Conservation (phyloP, 345 rosid genomes). For the Physaria fendleri region DNA sequence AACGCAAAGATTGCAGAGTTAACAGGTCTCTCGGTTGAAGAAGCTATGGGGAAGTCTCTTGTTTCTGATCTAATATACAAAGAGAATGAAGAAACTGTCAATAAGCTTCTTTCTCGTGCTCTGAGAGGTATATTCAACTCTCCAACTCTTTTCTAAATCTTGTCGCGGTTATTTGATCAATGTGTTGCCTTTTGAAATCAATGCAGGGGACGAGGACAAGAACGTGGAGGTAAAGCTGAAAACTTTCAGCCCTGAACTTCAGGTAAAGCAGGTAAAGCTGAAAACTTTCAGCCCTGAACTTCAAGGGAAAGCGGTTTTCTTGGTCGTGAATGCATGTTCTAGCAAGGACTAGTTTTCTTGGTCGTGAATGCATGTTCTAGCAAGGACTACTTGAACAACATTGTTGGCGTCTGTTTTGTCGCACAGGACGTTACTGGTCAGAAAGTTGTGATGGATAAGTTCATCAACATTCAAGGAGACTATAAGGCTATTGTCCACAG, state of each 20-base stretch:
- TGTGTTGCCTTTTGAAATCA: not conserved
- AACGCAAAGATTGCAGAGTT: constrained; percentile 88
- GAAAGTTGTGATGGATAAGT: constrained; percentile 93
- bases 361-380: constrained; percentile 94
- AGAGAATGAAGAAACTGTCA: constrained; percentile 71
- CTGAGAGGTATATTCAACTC: constrained; percentile 54
- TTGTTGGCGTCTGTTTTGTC: constrained; percentile 95
- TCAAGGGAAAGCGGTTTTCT: constrained; percentile 62
- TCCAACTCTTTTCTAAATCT: not conserved
- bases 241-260: constrained; percentile 55
- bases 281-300: constrained; percentile 55
- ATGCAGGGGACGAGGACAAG: constrained; percentile 86
- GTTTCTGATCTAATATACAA: constrained; percentile 70
- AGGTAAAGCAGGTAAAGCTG: constrained; percentile 62
- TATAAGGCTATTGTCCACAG: constrained; percentile 88
- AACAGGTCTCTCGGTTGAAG: constrained; percentile 84
- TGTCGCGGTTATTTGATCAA: not conserved
- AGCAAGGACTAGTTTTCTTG: constrained; percentile 88
- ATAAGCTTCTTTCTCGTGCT: constrained; percentile 64
- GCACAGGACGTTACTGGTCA: constrained; percentile 93
- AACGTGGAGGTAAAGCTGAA: constrained; percentile 86
- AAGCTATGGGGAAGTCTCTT: constrained; percentile 93
- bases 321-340: constrained; percentile 87
- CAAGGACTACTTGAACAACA: constrained; percentile 75
- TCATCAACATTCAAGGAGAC: constrained; percentile 83